Evolutionary conservation across 1,139 yeast genomes (phyloP).

Genomic region (Lizanozyma gosingica): DNA sequence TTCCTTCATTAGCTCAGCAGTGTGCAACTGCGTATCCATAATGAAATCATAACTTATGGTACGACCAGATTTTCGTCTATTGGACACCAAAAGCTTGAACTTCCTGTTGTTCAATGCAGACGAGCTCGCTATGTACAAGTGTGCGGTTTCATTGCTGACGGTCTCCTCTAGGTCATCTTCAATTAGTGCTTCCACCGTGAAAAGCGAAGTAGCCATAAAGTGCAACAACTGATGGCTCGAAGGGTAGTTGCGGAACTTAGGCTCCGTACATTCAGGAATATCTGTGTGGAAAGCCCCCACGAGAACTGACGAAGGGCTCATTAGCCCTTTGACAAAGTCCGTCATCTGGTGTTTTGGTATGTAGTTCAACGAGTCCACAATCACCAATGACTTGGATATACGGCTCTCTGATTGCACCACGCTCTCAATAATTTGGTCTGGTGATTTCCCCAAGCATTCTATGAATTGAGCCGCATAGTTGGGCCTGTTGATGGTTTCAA

Average conservation of each 20-base stretch:
- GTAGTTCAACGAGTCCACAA: conserved; percentile 67
- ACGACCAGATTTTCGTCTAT: conserved; percentile 80
- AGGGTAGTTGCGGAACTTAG: conserved; percentile 38
- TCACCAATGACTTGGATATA: conserved; percentile 24
- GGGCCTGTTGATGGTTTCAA: conserved; percentile 52
- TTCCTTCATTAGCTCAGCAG: conserved; percentile 30
- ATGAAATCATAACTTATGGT: conserved; percentile 48
- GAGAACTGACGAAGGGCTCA: conserved; percentile 45
- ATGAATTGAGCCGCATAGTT: conserved; percentile 39
- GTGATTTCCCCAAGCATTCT: conserved; percentile 28
- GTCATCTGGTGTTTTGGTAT: conserved; percentile 40
- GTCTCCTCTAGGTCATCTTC: conserved; percentile 29
- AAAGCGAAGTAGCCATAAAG: conserved; percentile 64
- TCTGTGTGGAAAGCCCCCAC: conserved; percentile 57
- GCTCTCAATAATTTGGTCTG: conserved; percentile 15
- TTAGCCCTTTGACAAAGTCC: conserved; percentile 43
- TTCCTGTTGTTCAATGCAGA: conserved; percentile 33
- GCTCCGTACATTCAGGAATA: conserved; percentile 20
- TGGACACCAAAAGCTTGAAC: conserved; percentile 47
- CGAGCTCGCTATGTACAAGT: background rate
- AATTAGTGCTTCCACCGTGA: conserved; percentile 43
- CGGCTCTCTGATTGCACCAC: conserved; percentile 13
- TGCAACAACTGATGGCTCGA: conserved; percentile 38
- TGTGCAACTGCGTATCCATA: conserved; percentile 45
- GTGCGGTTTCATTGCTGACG: conserved; percentile 25